Evolutionary conservation across 352 stramenopile genomes (phyloP).

Genomic region (Phytophthora vignae): DNA sequence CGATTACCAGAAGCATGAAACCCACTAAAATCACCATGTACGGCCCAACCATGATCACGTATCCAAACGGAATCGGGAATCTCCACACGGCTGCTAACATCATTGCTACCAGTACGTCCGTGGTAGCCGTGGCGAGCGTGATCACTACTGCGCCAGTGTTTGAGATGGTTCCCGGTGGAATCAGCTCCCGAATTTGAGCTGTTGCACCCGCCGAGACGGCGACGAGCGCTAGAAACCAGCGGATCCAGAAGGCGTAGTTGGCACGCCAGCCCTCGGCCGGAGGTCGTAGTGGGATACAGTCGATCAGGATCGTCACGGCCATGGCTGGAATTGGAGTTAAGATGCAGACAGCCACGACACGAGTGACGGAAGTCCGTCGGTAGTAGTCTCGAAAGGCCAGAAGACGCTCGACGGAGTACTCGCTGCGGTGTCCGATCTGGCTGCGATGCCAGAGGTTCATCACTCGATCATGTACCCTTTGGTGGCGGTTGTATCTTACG

Average conservation of each 20-base stretch:
- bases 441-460: conserved; percentile 3
- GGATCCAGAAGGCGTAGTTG: conserved; percentile 34
- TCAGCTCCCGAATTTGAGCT: conserved; percentile 13
- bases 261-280: conserved; percentile 19
- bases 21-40: conserved; percentile 11
- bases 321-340: conserved; percentile 23
- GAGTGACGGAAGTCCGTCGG: conserved; percentile 2
- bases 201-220: conserved; percentile 10
- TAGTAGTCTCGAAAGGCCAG: conserved; percentile 16
- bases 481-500: not conserved
- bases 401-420: conserved; percentile 19
- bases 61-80: conserved; percentile 34
- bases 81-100: conserved; percentile 6
- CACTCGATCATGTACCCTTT: not conserved
- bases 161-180: conserved; percentile 11
- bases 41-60: conserved; percentile 9
- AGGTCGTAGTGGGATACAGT: conserved; percentile 27
- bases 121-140: conserved; percentile 2
- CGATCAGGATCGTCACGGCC: conserved; percentile 11
- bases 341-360: conserved; percentile 10
- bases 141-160: conserved; percentile 8
- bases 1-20: conserved; percentile 8
- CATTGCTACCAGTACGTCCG: conserved; percentile 5
- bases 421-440: conserved; percentile 21
- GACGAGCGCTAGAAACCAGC: conserved; percentile 12